Evolutionary conservation across 805 yeast genomes (phyloP).

Genomic region (Saccharomycopsis fodiens): DNA sequence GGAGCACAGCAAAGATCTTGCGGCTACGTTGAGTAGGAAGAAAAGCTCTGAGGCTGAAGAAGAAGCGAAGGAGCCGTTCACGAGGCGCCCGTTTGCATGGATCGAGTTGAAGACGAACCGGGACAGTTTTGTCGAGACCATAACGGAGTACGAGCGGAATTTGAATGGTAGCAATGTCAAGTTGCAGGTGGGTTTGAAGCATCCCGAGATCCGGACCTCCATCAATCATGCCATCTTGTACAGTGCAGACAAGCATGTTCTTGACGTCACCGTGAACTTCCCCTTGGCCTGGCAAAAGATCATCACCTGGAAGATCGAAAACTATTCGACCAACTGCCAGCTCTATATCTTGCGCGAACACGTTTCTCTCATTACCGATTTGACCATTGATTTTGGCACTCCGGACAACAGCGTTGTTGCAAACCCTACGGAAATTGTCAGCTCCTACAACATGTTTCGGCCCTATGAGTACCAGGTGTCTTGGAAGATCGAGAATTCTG

Average conservation of each 20-base stretch:
- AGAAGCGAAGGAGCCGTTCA: constrained; percentile 20
- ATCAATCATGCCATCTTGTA: constrained; percentile 82
- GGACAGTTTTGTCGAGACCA: constrained; percentile 42
- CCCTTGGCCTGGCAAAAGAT: constrained; percentile 83
- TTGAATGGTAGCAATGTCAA: constrained; percentile 48
- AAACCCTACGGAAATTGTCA: constrained; percentile 22
- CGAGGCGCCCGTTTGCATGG: constrained; percentile 83
- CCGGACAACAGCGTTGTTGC: constrained; percentile 41
- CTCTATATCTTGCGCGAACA: constrained; percentile 79
- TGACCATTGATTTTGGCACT: constrained; percentile 66
- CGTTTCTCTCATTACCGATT: constrained; percentile 60
- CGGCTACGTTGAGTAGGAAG: constrained; percentile 3
- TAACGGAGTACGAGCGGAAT: constrained; percentile 46
- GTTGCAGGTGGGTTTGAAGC: constrained; percentile 37
- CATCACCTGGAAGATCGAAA: constrained; percentile 58
- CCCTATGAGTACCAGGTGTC: constrained; percentile 58
- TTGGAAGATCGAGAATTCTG: constrained; percentile 48
- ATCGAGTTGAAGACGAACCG: constrained; percentile 58
- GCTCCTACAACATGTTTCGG: constrained; percentile 68
- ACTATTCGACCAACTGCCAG: constrained; percentile 44
- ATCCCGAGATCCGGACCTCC: constrained; percentile 67
- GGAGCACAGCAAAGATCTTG: constrained; percentile 68
- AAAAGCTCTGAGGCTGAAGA: constrained; percentile 3
- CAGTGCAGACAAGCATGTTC: constrained; percentile 47
- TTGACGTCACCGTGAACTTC: constrained; percentile 52